Evolutionary conservation across 257 asterid species (phyloP).

Genomic region (Scutellaria barbata): DNA sequence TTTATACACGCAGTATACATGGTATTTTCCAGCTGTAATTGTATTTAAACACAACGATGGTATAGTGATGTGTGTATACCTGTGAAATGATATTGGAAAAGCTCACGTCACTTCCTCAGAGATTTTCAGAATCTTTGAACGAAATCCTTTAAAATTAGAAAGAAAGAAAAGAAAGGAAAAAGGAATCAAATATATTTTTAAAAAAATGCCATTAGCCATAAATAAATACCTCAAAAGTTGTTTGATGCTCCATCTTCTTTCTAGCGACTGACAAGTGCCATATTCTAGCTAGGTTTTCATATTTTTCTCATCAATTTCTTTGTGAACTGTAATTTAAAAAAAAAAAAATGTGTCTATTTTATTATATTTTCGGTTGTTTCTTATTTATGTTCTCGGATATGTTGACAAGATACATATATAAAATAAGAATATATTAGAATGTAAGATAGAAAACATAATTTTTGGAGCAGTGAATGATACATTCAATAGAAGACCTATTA

Average conservation of each 20-base stretch:
- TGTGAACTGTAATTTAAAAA: no score
- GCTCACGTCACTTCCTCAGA: constrained; percentile 34
- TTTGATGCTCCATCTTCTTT: constrained; percentile 23
- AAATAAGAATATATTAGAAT: no score
- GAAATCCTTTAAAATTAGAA: constrained; percentile 43
- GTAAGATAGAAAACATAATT: no score
- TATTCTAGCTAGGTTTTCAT: neutral
- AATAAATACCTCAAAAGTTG: constrained; percentile 18
- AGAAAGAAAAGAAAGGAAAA: neutral
- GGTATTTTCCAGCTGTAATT: neutral
- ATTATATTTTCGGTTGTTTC: no score
- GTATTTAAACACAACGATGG: neutral
- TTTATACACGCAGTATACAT: no score
- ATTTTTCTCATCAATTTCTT: no score
- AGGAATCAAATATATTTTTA: neutral
- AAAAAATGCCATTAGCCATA: constrained; percentile 5
- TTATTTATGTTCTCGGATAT: no score
- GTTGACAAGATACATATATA: no score
- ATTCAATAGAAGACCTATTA: neutral
- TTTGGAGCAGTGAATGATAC: no score
- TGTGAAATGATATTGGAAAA: constrained; percentile 31
- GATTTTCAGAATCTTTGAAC: constrained; percentile 47
- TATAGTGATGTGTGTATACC: neutral
- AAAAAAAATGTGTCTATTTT: no score
- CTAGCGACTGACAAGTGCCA: constrained; percentile 43